A percentile compares a stretch with the other conserved stretches of the same genome.
Conservation (phyloP, 164 flowering plant species). For the Vitis amurensis region DNA sequence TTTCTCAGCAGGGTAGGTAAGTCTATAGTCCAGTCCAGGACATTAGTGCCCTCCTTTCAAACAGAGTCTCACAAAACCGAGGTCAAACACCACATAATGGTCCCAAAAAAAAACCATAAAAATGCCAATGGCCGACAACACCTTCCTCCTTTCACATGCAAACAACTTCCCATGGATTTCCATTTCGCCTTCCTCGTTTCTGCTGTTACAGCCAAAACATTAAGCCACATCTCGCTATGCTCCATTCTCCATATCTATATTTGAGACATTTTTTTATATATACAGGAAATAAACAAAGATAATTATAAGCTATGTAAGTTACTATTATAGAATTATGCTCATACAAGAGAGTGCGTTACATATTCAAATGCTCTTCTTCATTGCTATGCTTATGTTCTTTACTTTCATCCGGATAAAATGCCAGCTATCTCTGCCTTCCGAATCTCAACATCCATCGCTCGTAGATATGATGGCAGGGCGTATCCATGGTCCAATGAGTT, state of each 20-base stretch:
- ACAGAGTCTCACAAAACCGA: conserved; percentile 17
- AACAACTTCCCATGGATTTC: conserved; percentile 13
- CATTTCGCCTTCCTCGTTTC: not conserved
- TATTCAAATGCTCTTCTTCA: conserved; percentile 10
- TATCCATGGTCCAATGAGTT: not conserved
- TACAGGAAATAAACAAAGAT: too few relatives aligned
- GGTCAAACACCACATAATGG: conserved; percentile 39
- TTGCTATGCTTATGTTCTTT: conserved; percentile 12
- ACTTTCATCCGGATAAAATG: conserved; percentile 36
- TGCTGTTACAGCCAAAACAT: too few relatives aligned
- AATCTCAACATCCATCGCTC: conserved; percentile 7
- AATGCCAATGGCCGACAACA: conserved; percentile 55
- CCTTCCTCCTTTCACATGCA: conserved; percentile 43
- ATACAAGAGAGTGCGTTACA: conserved; percentile 1
- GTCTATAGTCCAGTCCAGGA: not conserved
- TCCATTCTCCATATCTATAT: too few relatives aligned
- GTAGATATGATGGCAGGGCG: not conserved
- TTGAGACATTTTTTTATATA: too few relatives aligned
- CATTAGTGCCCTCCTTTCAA: conserved; percentile 4
- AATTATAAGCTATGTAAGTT: too few relatives aligned
- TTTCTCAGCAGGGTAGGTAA: conserved; percentile 9
- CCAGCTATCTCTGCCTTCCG: conserved; percentile 52
- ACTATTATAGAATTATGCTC: not conserved
- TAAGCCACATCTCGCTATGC: too few relatives aligned
- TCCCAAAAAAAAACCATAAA: conserved; percentile 21